Percentiles rank a stretch among this genome's conserved stretches.
Conservation (phyloP, 805 yeast species). For the Yarrowia sp. region DNA sequence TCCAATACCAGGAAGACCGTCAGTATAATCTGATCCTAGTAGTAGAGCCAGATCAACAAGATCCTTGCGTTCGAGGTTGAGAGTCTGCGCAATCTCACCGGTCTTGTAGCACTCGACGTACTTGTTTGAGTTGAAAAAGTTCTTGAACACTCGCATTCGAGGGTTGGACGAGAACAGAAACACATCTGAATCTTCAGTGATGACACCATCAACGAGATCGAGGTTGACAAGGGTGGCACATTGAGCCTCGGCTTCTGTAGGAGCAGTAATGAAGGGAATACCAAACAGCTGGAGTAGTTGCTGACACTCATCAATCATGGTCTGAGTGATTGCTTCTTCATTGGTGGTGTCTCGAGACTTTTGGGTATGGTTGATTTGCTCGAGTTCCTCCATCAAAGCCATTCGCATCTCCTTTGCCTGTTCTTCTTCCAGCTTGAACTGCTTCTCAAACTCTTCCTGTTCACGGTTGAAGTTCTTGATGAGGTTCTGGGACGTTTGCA, state of each 20-base stretch:
- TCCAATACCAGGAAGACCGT: constrained; percentile 91
- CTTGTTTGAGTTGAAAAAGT: constrained; percentile 92
- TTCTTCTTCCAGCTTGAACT: constrained; percentile 56
- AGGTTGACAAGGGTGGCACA: constrained; percentile 81
- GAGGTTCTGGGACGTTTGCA: constrained; percentile 34
- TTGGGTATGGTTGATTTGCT: constrained; percentile 79
- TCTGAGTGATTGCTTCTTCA: constrained; percentile 78
- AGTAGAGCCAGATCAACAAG: constrained; percentile 83
- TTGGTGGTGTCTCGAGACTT: constrained; percentile 14
- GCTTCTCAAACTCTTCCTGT: constrained; percentile 46
- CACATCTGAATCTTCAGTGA: constrained; percentile 97
- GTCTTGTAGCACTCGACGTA: constrained; percentile 84
- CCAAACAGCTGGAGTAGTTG: constrained; percentile 87
- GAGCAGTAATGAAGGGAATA: constrained; percentile 92
- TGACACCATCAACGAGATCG: constrained; percentile 87
- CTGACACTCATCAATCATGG: constrained; percentile 90
- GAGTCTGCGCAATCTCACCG: constrained; percentile 62
- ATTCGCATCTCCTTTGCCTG: constrained; percentile 74
- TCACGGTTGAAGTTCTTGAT: constrained; percentile 30
- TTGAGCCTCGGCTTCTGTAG: constrained; percentile 99
- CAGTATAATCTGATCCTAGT: constrained; percentile 94
- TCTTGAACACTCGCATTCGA: constrained; percentile 65
- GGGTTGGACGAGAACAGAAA: constrained; percentile 86
- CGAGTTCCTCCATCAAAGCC: constrained; percentile 72
- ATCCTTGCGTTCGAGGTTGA: constrained; percentile 68